These are phyloP conservation scores for Aspergillus nidulans DNA, from an alignment of 495 filamentous ascomycete species.

Conservation along the genomic window DNA sequence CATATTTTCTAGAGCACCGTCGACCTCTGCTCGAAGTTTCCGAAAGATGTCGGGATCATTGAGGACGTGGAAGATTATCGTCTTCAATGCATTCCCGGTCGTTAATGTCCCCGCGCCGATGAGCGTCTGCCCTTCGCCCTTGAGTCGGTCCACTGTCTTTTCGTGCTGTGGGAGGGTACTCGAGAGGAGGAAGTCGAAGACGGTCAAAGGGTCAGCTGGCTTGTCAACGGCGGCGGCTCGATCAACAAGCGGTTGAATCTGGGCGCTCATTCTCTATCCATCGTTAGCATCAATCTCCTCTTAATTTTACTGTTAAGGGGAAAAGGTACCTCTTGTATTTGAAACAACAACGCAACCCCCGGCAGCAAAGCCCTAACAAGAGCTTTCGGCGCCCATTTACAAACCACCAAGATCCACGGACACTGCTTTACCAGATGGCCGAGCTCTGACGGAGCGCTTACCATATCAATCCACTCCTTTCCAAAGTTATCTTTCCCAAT, in stretches of 20 bases:
- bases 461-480: conserved; percentile 1
- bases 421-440: conserved; percentile 5
- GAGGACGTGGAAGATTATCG: conserved; percentile 2
- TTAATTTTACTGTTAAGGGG: not conserved
- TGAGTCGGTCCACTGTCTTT: conserved; percentile 2
- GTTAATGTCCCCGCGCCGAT: conserved; percentile 7
- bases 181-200: not conserved
- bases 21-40: not conserved
- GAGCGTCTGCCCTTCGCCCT: conserved; percentile 8
- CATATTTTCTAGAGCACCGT: not conserved
- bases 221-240: not conserved
- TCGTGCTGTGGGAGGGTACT: not conserved
- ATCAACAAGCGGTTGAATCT: not conserved
- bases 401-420: not conserved
- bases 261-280: conserved; percentile 3
- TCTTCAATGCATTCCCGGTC: conserved; percentile 2
- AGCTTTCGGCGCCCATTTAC: not conserved
- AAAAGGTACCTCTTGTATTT: conserved; percentile 2
- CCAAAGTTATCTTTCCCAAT: not conserved
- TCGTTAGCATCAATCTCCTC: not conserved
- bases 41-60: not conserved
- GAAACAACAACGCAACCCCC: conserved; percentile 1
- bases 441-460: conserved; percentile 1
- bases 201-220: not conserved
- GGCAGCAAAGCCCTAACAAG: not conserved